phyloP scores from a whole-genome alignment of 2,329 filamentous ascomycete species.

The Thelonectria olida region DNA sequence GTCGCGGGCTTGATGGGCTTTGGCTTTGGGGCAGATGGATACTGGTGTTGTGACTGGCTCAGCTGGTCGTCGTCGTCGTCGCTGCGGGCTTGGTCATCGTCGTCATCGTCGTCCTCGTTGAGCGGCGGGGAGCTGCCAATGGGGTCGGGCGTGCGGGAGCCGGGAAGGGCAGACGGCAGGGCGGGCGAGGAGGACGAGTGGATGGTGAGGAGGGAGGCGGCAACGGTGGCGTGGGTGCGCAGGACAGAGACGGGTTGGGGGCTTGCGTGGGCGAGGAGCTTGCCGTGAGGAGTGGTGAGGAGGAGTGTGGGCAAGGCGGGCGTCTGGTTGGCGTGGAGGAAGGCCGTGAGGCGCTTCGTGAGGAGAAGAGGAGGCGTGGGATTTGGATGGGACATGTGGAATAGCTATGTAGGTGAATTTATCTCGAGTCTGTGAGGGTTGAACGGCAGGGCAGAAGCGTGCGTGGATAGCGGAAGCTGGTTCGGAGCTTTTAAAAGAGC shows the following conservation, averaged over 20 bases:
- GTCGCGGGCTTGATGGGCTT: constrained; percentile 49
- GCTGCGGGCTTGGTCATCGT: constrained; percentile 6
- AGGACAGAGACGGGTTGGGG: constrained; percentile 64
- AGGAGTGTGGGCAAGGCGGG: constrained; percentile 67
- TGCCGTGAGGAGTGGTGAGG: constrained; percentile 67
- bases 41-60: constrained; percentile 37
- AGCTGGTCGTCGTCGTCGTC: constrained; percentile 37
- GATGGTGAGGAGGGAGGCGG: constrained; percentile 68
- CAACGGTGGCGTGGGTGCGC: constrained; percentile 71
- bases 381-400: constrained; percentile 47
- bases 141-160: constrained; percentile 42
- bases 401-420: neutral
- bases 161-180: constrained; percentile 54
- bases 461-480: neutral
- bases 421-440: constrained; percentile 2
- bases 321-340: constrained; percentile 67
- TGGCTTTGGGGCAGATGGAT: constrained; percentile 24
- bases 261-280: constrained; percentile 70
- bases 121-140: constrained; percentile 36
- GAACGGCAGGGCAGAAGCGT: neutral
- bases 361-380: constrained; percentile 69
- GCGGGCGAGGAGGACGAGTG: constrained; percentile 58
- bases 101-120: constrained; percentile 33
- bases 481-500: neutral
- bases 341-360: constrained; percentile 70